phyloP scores from a whole-genome alignment of 2,329 filamentous ascomycete species.

The Neophaeococcomyces mojaviensis region DNA sequence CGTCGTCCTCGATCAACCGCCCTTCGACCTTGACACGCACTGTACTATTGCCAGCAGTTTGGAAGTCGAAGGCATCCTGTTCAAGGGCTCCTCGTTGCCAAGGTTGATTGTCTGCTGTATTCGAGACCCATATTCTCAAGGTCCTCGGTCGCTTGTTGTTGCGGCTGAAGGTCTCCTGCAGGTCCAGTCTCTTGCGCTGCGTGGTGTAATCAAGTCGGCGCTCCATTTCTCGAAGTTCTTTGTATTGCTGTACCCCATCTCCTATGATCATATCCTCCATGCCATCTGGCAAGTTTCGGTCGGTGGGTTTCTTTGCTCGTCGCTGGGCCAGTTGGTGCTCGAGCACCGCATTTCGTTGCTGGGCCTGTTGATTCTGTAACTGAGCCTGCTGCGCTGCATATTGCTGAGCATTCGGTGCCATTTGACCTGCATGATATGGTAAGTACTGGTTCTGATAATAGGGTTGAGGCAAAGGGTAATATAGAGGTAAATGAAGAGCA shows the following conservation, averaged over 20 bases:
- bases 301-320: conserved; percentile 80
- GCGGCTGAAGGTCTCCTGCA: conserved; percentile 71
- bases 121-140: conserved; percentile 87
- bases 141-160: conserved; percentile 74
- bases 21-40: conserved; percentile 92
- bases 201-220: conserved; percentile 83
- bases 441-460: conserved; percentile 5
- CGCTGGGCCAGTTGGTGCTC: conserved; percentile 52
- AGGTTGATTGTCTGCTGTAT: conserved; percentile 86
- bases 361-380: conserved; percentile 17
- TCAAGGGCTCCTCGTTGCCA: conserved; percentile 72
- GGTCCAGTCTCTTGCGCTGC: conserved; percentile 86
- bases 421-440: conserved; percentile 12
- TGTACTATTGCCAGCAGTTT: conserved; percentile 65
- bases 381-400: conserved; percentile 19
- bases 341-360: conserved; percentile 21
- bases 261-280: conserved; percentile 75
- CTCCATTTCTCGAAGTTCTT: conserved; percentile 77
- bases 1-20: conserved; percentile 65
- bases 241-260: conserved; percentile 75
- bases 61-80: conserved; percentile 74
- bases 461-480: background rate
- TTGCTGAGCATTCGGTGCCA: conserved; percentile 14
- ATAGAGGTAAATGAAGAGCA: conserved; percentile 1
- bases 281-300: conserved; percentile 88